Evolutionary conservation across 257 asterid genomes (phyloP), one percentile per base, ranked within the genome.

Genomic region (Solanum clarkiae): DNA sequence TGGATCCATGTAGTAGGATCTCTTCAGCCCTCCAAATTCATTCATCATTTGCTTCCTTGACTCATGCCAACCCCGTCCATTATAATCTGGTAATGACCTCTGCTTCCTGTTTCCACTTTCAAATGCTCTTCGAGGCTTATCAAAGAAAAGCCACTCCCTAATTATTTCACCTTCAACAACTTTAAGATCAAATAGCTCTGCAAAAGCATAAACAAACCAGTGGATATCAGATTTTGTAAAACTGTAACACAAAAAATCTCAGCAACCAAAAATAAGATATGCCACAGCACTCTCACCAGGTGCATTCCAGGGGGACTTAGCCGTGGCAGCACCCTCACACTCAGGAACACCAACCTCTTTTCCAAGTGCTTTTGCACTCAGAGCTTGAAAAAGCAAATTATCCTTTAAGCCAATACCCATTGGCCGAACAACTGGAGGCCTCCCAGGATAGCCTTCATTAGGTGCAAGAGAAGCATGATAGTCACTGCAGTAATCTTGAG

Each of bases 1-100:
- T 15, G 99, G 99, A 88, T 97, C 99, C 99, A 97, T 97, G 86
- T 97, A 97, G 86, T 97, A 97, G 47, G 99, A 97, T 91, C 99
- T 92, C 90, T 95, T 97, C 91, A 93, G 80, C 66, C 99, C 99
- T 84, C 98, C 96, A 59, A 85, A 92, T 86, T 97, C 98, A 77
- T 90, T 92, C 93, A 94, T 89, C 87, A 93, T 92, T 89, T 95
- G 98, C 86, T 95, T 97, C 93, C 99, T 93, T 17, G 99, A 97
- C 89, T 97, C 99, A 17, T 97, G 99, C 99, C 99, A 97, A 75
- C 99, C 99, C 85, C 99, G 94, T 36, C 99, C 99, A 80, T 87
- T 92, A 84, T 97, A 94, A 90, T 97, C 99, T n/a, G 99, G 99
- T 86, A 97, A 92, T 1, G 98, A 95, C 70, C 99, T 89, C 87